phyloP scores from a whole-genome alignment of 2,329 filamentous ascomycete species.

The Fusarium sp. region DNA sequence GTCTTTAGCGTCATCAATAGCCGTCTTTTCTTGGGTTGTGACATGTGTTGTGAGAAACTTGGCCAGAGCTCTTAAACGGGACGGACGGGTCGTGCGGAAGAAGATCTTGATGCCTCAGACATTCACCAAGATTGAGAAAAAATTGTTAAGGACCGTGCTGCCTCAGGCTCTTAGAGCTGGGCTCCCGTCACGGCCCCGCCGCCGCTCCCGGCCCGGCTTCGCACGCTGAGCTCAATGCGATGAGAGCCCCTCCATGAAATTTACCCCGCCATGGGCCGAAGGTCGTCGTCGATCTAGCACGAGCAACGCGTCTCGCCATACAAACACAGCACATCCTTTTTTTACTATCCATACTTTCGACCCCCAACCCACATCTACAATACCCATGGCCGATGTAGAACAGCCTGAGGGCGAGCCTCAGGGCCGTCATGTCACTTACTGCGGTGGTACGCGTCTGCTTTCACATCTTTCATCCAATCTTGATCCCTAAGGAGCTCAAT shows the following conservation, averaged over 20 bases:
- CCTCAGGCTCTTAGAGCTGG: constrained; percentile 24
- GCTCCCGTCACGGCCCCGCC: constrained; percentile 12
- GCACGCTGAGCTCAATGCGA: constrained; percentile 10
- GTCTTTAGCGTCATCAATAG: constrained; percentile 8
- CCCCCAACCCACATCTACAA: constrained; percentile 28
- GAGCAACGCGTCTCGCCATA: constrained; percentile 44
- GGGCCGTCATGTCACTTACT: constrained; percentile 62
- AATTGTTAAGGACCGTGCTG: constrained; percentile 24
- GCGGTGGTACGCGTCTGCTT: constrained; percentile 59
- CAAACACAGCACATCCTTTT: constrained; percentile 28
- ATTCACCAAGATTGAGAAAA: not conserved
- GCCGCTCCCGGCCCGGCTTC: constrained; percentile 9
- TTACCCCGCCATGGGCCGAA: constrained; percentile 49
- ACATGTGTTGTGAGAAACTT: constrained; percentile 6
- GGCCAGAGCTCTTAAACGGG: not conserved
- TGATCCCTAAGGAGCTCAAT: constrained; percentile 26
- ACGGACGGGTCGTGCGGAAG: not conserved
- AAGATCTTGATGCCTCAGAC: constrained; percentile 16
- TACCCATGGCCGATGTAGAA: constrained; percentile 62
- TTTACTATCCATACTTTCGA: constrained; percentile 25
- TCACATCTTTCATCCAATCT: not conserved
- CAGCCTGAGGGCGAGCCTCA: constrained; percentile 60
- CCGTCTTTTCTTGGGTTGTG: not conserved
- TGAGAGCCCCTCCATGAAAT: constrained; percentile 45
- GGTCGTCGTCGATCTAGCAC: constrained; percentile 20